Evolutionary conservation across 495 filamentous ascomycete genomes (phyloP).

Genomic region (Xylaria nigripes): DNA sequence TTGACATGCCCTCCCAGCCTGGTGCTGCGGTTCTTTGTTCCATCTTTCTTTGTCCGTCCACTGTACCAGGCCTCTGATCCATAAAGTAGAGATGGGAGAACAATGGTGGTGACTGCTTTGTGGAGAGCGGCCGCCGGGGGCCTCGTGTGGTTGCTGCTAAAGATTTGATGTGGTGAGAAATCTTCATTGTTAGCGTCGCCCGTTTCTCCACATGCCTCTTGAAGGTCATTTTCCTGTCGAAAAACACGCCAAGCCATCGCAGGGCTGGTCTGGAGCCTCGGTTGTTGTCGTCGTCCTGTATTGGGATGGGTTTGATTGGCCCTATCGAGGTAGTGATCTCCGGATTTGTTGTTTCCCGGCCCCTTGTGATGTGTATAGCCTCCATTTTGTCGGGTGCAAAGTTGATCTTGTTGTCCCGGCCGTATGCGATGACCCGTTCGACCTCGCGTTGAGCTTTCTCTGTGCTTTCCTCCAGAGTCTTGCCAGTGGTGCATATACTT

Average conservation of each 20-base stretch:
- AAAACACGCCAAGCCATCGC: not conserved
- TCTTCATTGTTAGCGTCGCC: not conserved
- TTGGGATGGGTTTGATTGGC: not conserved
- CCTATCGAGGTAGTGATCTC: not conserved
- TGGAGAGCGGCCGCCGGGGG: not conserved
- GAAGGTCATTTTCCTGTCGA: not conserved
- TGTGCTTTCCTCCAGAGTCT: not conserved
- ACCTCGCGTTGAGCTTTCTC: not conserved
- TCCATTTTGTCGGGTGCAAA: not conserved
- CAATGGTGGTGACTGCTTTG: not conserved
- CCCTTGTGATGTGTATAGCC: not conserved
- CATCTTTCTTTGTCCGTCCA: not conserved
- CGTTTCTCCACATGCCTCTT: not conserved
- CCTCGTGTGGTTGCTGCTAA: not conserved
- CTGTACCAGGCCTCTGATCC: not conserved
- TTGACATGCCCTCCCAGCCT: not conserved
- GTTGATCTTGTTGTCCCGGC: not conserved
- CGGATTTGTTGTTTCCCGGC: not conserved
- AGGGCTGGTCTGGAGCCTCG: not conserved
- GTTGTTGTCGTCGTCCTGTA: not conserved
- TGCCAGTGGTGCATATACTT: not conserved
- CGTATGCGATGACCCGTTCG: not conserved
- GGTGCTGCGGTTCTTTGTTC: not conserved
- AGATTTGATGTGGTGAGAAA: not conserved
- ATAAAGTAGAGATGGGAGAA: not conserved